These are phyloP conservation scores for Coemansia sp. DNA, from an alignment of 192 early-diverging fungal genomes.

Conservation along the genomic window DNA sequence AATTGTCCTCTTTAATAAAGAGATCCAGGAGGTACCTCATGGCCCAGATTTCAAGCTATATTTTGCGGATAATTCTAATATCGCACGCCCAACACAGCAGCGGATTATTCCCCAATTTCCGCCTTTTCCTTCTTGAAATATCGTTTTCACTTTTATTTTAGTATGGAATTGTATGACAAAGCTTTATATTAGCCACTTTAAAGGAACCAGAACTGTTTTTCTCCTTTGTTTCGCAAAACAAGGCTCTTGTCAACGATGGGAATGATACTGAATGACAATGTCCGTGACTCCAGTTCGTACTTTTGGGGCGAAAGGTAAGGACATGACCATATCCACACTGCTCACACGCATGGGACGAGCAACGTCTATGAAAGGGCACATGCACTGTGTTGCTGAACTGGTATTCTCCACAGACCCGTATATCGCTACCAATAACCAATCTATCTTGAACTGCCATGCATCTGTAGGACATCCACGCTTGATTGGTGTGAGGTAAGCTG, in stretches of 20 bases:
- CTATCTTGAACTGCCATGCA: not conserved
- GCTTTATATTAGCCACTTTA: not conserved
- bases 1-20: too few species aligned
- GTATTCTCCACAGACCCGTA: too few species aligned
- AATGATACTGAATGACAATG: slow-evolving; percentile 43
- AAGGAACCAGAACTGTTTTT: not conserved
- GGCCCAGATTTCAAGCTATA: too few species aligned
- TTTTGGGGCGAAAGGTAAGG: slow-evolving; percentile 54
- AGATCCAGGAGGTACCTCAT: too few species aligned
- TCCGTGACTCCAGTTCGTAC: slow-evolving; percentile 32
- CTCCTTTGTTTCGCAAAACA: not conserved
- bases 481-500: slow-evolving; percentile 75
- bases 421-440: not conserved
- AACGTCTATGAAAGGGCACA: not conserved
- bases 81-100: too few species aligned
- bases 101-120: too few species aligned
- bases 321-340: not conserved
- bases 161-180: not conserved
- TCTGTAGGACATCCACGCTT: slow-evolving; percentile 59
- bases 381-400: too few species aligned
- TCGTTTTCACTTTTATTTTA: too few species aligned
- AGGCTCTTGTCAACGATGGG: slow-evolving; percentile 21
- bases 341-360: not conserved
- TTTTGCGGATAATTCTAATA: too few species aligned
- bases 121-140: too few species aligned